A percentile compares a stretch with the other conserved stretches of the same genome.
These are phyloP conservation scores for Suillus decipiens DNA, from an alignment of 768 basidiomycete species.

Conservation along the genomic window DNA sequence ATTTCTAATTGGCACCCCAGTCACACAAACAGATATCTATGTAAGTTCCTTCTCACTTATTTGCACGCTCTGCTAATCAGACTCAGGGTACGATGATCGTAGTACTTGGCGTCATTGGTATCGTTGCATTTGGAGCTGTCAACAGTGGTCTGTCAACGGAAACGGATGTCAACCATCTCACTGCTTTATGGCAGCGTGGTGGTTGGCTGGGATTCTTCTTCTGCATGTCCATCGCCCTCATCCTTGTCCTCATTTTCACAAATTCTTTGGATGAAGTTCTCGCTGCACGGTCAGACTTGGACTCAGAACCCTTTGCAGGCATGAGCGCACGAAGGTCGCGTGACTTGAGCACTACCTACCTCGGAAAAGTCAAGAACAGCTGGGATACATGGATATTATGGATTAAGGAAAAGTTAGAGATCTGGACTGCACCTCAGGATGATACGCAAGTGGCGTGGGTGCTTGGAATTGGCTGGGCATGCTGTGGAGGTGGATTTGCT, in stretches of 20 bases:
- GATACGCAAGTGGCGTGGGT: conserved; percentile 90
- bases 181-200: conserved; percentile 79
- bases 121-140: conserved; percentile 84
- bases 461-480: conserved; percentile 92
- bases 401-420: conserved; percentile 65
- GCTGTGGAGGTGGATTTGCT: conserved; percentile 87
- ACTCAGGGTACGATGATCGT: conserved; percentile 78
- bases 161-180: conserved; percentile 74
- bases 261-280: conserved; percentile 75
- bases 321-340: conserved; percentile 34
- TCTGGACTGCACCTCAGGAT: conserved; percentile 75
- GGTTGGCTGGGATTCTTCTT: conserved; percentile 95
- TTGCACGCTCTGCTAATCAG: conserved; percentile 7
- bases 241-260: conserved; percentile 66
- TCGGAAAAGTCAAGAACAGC: conserved; percentile 36
- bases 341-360: conserved; percentile 23
- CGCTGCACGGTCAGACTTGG: conserved; percentile 66
- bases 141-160: conserved; percentile 77
- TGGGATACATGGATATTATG: conserved; percentile 53
- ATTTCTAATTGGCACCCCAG: conserved; percentile 83
- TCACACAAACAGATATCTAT: conserved; percentile 81
- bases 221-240: conserved; percentile 69
- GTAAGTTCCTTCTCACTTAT: conserved; percentile 41
- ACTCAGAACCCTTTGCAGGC: conserved; percentile 53
- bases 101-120: conserved; percentile 82